A percentile compares a stretch with the other conserved stretches of the same genome.
Conservation (phyloP, 1,284 basidiomycete species). For the Apiotrichum akiyoshidainum region DNA sequence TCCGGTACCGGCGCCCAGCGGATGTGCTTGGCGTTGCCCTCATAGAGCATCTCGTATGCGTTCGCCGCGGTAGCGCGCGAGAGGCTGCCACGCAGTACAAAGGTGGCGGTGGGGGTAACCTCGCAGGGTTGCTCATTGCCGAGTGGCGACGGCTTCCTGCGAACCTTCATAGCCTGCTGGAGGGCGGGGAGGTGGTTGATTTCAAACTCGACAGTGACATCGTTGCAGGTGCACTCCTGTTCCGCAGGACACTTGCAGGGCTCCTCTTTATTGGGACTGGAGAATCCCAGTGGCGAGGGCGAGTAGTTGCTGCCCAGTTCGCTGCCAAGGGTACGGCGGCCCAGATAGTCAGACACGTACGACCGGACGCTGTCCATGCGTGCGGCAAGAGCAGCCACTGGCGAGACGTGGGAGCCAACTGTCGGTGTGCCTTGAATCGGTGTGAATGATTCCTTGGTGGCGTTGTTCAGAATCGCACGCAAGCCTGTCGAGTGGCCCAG, state of each 20-base stretch:
- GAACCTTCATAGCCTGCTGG: background rate
- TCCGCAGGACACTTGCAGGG: background rate
- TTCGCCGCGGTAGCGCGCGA: background rate
- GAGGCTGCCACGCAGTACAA: slow-evolving; percentile 10
- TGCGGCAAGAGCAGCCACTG: background rate
- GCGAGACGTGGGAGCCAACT: background rate
- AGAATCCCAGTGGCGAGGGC: background rate
- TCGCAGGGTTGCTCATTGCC: background rate
- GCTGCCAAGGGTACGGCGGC: slow-evolving; percentile 30
- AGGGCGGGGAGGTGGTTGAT: too few relatives aligned
- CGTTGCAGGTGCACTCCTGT: background rate
- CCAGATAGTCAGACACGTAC: slow-evolving; percentile 14
- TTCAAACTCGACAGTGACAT: background rate
- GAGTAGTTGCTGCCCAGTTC: slow-evolving; percentile 23
- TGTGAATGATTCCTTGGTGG: background rate
- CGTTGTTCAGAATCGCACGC: background rate
- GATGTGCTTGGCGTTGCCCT: background rate
- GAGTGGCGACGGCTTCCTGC: background rate
- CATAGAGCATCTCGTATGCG: slow-evolving; percentile 11
- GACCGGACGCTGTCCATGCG: slow-evolving; percentile 20
- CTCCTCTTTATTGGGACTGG: background rate
- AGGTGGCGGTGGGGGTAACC: slow-evolving; percentile 1
- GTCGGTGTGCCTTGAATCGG: background rate
- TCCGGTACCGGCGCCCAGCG: slow-evolving; percentile 3
- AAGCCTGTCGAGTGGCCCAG: background rate